Conservation (phyloP, 495 filamentous ascomycete genomes). For the Tuber magnatum region DNA sequence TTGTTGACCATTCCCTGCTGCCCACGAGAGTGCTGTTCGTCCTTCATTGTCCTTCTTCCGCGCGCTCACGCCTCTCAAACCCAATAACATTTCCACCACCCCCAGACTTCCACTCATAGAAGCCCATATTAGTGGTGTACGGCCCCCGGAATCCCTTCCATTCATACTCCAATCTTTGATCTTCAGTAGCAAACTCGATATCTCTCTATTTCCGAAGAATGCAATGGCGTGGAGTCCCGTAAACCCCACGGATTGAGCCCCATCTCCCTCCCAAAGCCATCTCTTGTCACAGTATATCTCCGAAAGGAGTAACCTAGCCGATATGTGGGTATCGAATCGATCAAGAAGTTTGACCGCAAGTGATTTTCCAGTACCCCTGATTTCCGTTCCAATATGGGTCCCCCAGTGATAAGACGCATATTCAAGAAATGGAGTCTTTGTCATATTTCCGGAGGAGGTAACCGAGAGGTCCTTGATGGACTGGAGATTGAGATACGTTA, state of each 20-base stretch:
- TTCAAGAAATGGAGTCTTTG: background rate
- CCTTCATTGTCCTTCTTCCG: background rate
- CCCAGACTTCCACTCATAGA: constrained; percentile 7
- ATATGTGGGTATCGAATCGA: background rate
- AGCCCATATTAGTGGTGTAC: constrained; percentile 44
- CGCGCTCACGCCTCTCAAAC: background rate
- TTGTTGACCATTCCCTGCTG: constrained; percentile 35
- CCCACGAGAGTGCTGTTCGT: constrained; percentile 40
- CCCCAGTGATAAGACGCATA: background rate
- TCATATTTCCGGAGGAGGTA: no score
- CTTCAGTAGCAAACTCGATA: constrained; percentile 12
- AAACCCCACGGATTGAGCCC: no score
- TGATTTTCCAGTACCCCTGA: background rate
- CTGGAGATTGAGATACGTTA: no score
- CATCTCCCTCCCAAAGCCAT: no score
- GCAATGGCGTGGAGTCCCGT: no score
- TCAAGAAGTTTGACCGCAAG: background rate
- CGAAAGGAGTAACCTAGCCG: background rate
- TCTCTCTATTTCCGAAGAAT: no score
- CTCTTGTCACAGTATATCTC: no score
- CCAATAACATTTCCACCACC: no score
- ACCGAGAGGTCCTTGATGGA: no score
- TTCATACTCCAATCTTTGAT: constrained; percentile 38
- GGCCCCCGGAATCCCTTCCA: constrained; percentile 37
- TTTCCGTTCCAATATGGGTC: background rate